Percentiles rank a stretch among this genome's conserved stretches.
phyloP scores from a whole-genome alignment of 108 stramenopile genomes.

The Nannochloropsis salina region DNA sequence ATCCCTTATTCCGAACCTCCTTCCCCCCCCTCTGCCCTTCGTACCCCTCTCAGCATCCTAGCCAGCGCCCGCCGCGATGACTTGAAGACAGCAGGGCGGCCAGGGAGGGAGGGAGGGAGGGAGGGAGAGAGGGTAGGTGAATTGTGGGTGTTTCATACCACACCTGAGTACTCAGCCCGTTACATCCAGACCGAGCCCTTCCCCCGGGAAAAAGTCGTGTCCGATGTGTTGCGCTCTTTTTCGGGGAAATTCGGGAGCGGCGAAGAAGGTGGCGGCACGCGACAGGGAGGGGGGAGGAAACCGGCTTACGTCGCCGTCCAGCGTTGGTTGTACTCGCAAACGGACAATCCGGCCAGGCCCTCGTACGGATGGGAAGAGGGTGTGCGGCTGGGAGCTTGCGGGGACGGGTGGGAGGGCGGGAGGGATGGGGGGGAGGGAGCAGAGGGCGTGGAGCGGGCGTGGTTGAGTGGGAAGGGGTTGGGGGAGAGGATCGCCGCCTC shows the following conservation, averaged over 20 bases:
- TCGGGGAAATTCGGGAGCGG: not conserved
- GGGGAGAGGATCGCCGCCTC: not conserved
- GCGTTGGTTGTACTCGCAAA: not conserved
- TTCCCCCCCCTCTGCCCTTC: not conserved
- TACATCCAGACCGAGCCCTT: not conserved
- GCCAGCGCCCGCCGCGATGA: not conserved
- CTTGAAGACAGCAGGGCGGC: not conserved
- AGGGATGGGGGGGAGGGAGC: not conserved
- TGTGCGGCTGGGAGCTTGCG: not conserved
- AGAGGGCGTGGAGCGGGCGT: not conserved
- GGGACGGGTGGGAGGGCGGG: not conserved
- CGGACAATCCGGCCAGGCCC: not conserved
- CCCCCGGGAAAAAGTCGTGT: not conserved
- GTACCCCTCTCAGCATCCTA: not conserved
- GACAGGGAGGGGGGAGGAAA: not conserved
- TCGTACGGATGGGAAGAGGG: not conserved
- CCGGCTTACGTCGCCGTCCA: not conserved
- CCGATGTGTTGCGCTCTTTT: not conserved
- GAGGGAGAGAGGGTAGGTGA: not conserved
- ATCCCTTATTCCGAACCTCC: not conserved
- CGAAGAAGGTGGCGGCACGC: not conserved
- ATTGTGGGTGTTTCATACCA: not conserved
- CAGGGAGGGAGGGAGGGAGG: not conserved
- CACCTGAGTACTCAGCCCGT: not conserved
- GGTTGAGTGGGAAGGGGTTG: slow-evolving; percentile 3